Conservation (phyloP, 768 basidiomycete genomes). For the Pisolithus marmoratus region DNA sequence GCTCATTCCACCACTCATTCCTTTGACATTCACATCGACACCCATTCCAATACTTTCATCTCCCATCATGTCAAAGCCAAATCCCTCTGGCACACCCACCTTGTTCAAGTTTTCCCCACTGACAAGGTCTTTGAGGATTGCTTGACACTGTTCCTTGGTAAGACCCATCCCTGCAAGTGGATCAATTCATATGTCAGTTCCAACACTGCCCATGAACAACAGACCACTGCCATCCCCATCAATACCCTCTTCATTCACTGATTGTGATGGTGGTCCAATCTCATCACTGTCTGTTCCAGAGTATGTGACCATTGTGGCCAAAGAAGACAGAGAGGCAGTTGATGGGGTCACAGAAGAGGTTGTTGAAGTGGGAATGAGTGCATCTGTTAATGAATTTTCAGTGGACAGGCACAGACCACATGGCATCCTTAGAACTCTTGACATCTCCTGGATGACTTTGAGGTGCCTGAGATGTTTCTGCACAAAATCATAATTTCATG, state of each 20-base stretch:
- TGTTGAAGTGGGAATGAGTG: constrained; percentile 39
- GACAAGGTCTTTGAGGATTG: constrained; percentile 71
- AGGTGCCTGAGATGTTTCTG: constrained; percentile 87
- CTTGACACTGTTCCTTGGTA: constrained; percentile 80
- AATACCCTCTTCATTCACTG: background rate
- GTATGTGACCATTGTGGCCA: constrained; percentile 25
- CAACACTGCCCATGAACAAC: constrained; percentile 18
- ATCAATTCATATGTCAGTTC: constrained; percentile 58
- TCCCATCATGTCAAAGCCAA: constrained; percentile 13
- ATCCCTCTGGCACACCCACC: constrained; percentile 28
- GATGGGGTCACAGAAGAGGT: background rate
- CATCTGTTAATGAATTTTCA: constrained; percentile 49
- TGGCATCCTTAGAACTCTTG: constrained; percentile 55
- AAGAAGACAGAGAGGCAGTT: background rate
- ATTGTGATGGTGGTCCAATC: background rate
- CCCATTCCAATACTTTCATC: constrained; percentile 1
- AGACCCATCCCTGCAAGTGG: constrained; percentile 85
- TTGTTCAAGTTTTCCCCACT: constrained; percentile 55
- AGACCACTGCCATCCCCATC: background rate
- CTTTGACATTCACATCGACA: constrained; percentile 6
- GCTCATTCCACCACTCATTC: background rate
- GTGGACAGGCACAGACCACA: constrained; percentile 56
- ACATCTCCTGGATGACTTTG: constrained; percentile 78
- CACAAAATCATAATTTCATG: background rate
- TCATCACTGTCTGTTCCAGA: constrained; percentile 6